These are phyloP conservation scores for Vitis labrusca DNA, from an alignment of 164 flowering plant genomes.

Conservation along the genomic window DNA sequence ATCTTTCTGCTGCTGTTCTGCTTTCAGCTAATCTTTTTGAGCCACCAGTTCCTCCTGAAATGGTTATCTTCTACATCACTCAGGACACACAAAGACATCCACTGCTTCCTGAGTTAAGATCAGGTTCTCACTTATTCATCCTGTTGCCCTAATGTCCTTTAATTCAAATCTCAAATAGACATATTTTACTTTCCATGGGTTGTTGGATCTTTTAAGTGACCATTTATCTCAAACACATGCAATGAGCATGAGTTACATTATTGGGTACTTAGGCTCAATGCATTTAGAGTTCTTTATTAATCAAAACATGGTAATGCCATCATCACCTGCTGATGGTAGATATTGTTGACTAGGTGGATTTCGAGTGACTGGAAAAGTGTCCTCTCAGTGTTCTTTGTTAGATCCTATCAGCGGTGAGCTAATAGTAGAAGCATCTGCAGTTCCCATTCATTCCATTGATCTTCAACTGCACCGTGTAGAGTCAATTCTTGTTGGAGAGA, in stretches of 20 bases:
- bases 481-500: conserved; percentile 84
- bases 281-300: conserved; percentile 4
- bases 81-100: conserved; percentile 93
- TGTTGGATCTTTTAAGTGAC: no score
- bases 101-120: conserved; percentile 69
- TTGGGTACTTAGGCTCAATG: neutral
- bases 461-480: conserved; percentile 77
- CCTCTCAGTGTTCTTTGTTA: conserved; percentile 61
- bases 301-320: neutral
- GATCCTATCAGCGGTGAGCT: conserved; percentile 78
- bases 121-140: conserved; percentile 45
- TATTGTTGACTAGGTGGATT: conserved; percentile 65
- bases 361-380: conserved; percentile 69
- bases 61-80: conserved; percentile 82
- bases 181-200: neutral
- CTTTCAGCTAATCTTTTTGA: conserved; percentile 57
- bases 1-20: neutral
- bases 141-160: neutral
- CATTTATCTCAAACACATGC: no score
- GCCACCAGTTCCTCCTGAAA: conserved; percentile 64
- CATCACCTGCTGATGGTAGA: conserved; percentile 1
- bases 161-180: neutral
- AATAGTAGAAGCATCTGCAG: conserved; percentile 76
- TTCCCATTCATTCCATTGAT: conserved; percentile 82
- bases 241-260: neutral